These are phyloP conservation scores for Rhodotorula toruloides DNA, from an alignment of 768 basidiomycete genomes.

Conservation along the genomic window DNA sequence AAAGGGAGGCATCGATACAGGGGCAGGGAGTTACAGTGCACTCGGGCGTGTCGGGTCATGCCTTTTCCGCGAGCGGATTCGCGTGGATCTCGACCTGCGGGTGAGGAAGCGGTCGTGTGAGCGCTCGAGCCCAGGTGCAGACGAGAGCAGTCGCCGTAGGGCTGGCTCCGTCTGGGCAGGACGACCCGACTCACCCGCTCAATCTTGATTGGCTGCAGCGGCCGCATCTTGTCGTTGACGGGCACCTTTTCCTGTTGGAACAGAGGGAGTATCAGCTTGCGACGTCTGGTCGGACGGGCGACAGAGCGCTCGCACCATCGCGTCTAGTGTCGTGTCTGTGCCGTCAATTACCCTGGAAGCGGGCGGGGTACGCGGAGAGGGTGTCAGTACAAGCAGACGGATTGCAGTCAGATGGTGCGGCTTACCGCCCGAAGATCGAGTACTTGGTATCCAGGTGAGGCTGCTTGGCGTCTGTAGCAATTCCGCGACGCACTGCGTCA, in stretches of 20 bases:
- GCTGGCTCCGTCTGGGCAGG: neutral
- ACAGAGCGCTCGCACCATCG: slow-evolving; percentile 63
- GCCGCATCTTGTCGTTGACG: slow-evolving; percentile 84
- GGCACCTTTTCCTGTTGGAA: slow-evolving; percentile 52
- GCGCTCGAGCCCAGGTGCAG: neutral
- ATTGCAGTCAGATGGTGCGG: neutral
- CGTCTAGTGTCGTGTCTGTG: slow-evolving; percentile 82
- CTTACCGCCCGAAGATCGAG: slow-evolving; percentile 79
- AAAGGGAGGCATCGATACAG: too few relatives aligned
- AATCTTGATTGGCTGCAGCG: slow-evolving; percentile 76
- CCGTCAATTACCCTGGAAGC: slow-evolving; percentile 81
- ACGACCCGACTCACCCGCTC: slow-evolving; percentile 57
- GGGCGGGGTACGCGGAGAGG: neutral
- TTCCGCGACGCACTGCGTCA: too few relatives aligned
- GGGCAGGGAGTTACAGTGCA: too few relatives aligned
- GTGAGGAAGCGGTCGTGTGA: neutral
- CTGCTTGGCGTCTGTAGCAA: slow-evolving; percentile 77
- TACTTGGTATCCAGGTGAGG: slow-evolving; percentile 84
- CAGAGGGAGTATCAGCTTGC: neutral
- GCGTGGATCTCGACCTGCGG: slow-evolving; percentile 67
- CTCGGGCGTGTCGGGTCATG: slow-evolving; percentile 46
- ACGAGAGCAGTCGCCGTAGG: neutral
- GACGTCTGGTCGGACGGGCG: too few relatives aligned
- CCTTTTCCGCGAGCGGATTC: slow-evolving; percentile 82
- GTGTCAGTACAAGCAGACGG: neutral